Conservation (phyloP, 768 basidiomycete genomes). For the Boletus sp. region DNA sequence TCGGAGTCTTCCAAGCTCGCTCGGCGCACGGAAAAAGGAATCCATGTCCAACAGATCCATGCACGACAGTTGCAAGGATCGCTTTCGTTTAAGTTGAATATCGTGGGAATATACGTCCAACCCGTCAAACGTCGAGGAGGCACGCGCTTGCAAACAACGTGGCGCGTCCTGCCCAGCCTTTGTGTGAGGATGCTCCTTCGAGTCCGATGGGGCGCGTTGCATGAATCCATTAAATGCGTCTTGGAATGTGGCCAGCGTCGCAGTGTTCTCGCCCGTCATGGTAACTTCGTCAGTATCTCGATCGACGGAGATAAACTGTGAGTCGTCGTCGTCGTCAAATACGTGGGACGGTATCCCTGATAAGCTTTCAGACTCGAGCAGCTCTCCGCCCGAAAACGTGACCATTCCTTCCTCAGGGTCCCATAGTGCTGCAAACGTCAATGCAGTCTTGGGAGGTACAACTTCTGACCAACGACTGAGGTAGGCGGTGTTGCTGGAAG, state of each 20-base stretch:
- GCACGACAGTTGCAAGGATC: conserved; percentile 20
- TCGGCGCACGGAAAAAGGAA: conserved; percentile 12
- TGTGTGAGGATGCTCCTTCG: conserved; percentile 18
- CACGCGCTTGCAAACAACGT: conserved; percentile 18
- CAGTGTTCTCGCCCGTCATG: conserved; percentile 18
- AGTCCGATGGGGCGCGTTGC: conserved; percentile 19
- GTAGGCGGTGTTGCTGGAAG: conserved; percentile 8
- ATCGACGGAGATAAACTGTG: conserved; percentile 14
- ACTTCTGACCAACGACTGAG: conserved; percentile 53
- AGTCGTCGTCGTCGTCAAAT: conserved; percentile 17
- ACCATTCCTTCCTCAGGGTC: conserved; percentile 56
- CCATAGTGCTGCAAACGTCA: conserved; percentile 61
- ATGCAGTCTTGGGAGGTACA: conserved; percentile 50
- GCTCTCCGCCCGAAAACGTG: conserved; percentile 50
- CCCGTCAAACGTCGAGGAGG: conserved; percentile 32
- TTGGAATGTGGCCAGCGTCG: conserved; percentile 25
- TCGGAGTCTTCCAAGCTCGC: conserved; percentile 12
- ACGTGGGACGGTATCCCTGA: conserved; percentile 4
- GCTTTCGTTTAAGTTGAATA: conserved; percentile 10
- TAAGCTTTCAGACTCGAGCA: conserved; percentile 34
- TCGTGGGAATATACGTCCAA: conserved; percentile 31
- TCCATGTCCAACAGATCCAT: conserved; percentile 21
- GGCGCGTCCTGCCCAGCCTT: conserved; percentile 7
- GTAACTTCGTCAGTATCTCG: conserved; percentile 8
- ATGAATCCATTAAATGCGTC: conserved; percentile 30